Evolutionary conservation across 208 protist species (phyloP).

Genomic region (Trypanosoma rangeli): DNA sequence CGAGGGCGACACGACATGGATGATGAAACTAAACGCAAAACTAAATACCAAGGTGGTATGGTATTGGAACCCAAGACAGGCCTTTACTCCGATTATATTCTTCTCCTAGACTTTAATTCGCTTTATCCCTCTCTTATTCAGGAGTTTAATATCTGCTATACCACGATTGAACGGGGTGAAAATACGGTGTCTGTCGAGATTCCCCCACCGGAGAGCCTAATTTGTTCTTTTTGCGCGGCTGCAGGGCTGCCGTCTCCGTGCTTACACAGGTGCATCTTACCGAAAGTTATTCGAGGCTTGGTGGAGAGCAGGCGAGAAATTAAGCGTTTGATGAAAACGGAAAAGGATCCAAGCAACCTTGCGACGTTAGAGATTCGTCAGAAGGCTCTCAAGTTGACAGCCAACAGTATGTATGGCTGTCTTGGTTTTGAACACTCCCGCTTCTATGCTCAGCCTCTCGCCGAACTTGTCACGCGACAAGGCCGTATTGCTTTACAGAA

Average conservation of each 20-base stretch:
- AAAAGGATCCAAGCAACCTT: conserved; percentile 76
- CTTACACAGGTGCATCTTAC: conserved; percentile 89
- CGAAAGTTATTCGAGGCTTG: conserved; percentile 94
- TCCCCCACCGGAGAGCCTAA: conserved; percentile 70
- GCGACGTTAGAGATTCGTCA: conserved; percentile 96
- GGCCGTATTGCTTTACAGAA: conserved; percentile 95
- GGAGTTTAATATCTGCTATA: conserved; percentile 99
- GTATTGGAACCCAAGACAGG: conserved; percentile 98
- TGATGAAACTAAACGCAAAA: conserved; percentile 77
- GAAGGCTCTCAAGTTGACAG: conserved; percentile 98
- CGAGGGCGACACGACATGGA: conserved; percentile 48
- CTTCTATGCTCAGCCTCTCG: conserved; percentile 98
- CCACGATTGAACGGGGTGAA: conserved; percentile 91
- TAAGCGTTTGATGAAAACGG: conserved; percentile 93
- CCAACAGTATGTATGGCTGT: conserved; percentile 99
- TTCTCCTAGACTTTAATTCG: conserved; percentile 99
- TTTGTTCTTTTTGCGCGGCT: conserved; percentile 69
- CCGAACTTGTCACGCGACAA: conserved; percentile 97
- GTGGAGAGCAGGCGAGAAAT: conserved; percentile 94
- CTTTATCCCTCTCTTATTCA: conserved; percentile 99
- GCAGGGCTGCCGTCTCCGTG: conserved; percentile 67
- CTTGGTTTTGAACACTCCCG: conserved; percentile 98
- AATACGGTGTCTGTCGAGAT: conserved; percentile 49
- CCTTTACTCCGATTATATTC: conserved; percentile 98
- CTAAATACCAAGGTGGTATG: conserved; percentile 93